A percentile compares a stretch with the other conserved stretches of the same genome.
These are phyloP conservation scores for Epichloe brachyelytri DNA, from an alignment of 2,329 filamentous ascomycete genomes.

Conservation along the genomic window DNA sequence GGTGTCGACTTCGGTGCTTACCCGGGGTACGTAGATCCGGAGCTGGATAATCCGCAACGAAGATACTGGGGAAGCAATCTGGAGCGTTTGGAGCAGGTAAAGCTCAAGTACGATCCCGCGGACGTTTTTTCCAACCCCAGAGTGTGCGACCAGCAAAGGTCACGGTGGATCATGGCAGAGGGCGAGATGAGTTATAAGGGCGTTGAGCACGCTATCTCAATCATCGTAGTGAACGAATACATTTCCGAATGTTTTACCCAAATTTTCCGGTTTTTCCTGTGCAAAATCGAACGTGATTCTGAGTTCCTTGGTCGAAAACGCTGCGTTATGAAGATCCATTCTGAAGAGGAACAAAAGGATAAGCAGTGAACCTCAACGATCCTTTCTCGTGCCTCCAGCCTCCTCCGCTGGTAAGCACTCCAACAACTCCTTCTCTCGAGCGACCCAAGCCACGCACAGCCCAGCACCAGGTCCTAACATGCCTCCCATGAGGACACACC, in stretches of 20 bases:
- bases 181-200: neutral
- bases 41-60: neutral
- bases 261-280: no score
- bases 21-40: neutral
- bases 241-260: no score
- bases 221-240: no score
- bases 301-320: neutral
- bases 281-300: neutral
- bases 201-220: no score
- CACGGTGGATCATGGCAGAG: neutral
- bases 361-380: neutral
- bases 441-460: neutral
- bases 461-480: neutral
- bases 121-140: neutral
- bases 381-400: neutral
- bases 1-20: neutral
- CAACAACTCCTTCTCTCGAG: neutral
- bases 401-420: neutral
- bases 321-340: no score
- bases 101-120: neutral
- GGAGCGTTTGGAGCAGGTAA: neutral
- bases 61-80: neutral
- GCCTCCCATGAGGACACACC: neutral
- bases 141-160: neutral
- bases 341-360: neutral